A percentile compares a stretch with the other conserved stretches of the same genome.
Evolutionary conservation across 2,329 filamentous ascomycete genomes (phyloP).

Genomic region (Aspergillus spinulosporus): DNA sequence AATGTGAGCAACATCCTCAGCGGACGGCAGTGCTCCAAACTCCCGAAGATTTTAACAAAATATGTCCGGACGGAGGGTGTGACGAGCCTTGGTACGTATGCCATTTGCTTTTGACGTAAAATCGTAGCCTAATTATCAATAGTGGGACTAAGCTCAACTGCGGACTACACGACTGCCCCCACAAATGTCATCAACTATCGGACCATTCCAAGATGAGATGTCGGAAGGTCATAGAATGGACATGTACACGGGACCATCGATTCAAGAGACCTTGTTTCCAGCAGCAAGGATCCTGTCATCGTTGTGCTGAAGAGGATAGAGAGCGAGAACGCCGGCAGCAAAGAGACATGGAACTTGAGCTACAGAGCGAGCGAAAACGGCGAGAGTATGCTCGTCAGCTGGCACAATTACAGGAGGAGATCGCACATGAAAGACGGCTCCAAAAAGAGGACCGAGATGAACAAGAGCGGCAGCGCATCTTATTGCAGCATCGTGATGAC

Average conservation of each 20-base stretch:
- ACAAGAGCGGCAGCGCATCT: conserved; percentile 22
- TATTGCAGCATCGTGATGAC: conserved; percentile 23
- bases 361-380: conserved; percentile 29
- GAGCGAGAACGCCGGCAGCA: conserved; percentile 48
- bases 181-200: conserved; percentile 61
- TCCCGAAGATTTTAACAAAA: conserved; percentile 59
- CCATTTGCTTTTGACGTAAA: conserved; percentile 18
- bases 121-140: no score
- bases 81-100: conserved; percentile 58
- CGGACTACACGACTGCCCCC: conserved; percentile 59
- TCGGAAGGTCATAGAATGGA: conserved; percentile 42
- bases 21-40: conserved; percentile 48
- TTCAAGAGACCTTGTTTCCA: conserved; percentile 50
- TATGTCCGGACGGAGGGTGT: conserved; percentile 72
- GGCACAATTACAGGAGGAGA: conserved; percentile 28
- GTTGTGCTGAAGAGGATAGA: conserved; percentile 54
- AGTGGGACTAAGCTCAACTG: conserved; percentile 57
- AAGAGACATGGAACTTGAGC: conserved; percentile 52
- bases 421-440: conserved; percentile 21
- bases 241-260: conserved; percentile 57
- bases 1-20: conserved; percentile 61
- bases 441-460: conserved; percentile 23
- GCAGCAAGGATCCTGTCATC: conserved; percentile 43
- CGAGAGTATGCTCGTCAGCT: conserved; percentile 24
- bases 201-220: conserved; percentile 62